Conservation (phyloP, 768 basidiomycete species). For the Amanita jacksonii region DNA sequence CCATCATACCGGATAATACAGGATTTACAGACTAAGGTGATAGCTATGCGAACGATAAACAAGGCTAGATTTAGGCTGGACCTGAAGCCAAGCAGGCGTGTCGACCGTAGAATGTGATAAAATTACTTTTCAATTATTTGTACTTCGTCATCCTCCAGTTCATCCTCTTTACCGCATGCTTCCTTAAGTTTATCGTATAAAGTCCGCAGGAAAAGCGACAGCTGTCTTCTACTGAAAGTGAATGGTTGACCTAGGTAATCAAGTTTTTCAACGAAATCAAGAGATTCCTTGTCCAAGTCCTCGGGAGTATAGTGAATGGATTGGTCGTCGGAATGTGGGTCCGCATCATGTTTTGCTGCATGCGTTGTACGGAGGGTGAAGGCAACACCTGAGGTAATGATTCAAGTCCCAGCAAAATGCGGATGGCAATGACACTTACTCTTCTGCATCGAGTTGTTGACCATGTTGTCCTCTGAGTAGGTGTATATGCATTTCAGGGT, state of each 20-base stretch:
- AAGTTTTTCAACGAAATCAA: slow-evolving; percentile 46
- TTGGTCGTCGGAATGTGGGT: slow-evolving; percentile 24
- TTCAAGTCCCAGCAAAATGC: neutral
- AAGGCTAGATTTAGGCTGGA: neutral
- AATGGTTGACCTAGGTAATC: slow-evolving; percentile 57
- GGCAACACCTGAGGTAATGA: slow-evolving; percentile 37
- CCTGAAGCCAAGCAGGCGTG: no score
- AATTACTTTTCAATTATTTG: slow-evolving; percentile 14
- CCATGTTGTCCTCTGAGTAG: slow-evolving; percentile 26
- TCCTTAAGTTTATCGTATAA: slow-evolving; percentile 42
- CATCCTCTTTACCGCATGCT: slow-evolving; percentile 20
- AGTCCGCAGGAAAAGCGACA: slow-evolving; percentile 57
- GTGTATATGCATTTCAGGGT: slow-evolving; percentile 62
- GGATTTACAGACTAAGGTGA: slow-evolving; percentile 1
- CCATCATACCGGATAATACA: slow-evolving; percentile 13
- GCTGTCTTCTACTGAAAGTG: slow-evolving; percentile 58
- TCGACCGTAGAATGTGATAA: neutral
- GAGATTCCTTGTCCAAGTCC: slow-evolving; percentile 51
- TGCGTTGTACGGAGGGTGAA: slow-evolving; percentile 46
- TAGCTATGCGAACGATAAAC: neutral
- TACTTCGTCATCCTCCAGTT: slow-evolving; percentile 19
- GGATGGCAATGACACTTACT: slow-evolving; percentile 24
- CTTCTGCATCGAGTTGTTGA: slow-evolving; percentile 20
- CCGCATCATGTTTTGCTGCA: slow-evolving; percentile 20
- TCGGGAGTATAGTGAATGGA: slow-evolving; percentile 56